Base-by-base conservation (phyloP, 225 moss, liverwort and hornwort genomes). In the Physcomitrium patens region DNA sequence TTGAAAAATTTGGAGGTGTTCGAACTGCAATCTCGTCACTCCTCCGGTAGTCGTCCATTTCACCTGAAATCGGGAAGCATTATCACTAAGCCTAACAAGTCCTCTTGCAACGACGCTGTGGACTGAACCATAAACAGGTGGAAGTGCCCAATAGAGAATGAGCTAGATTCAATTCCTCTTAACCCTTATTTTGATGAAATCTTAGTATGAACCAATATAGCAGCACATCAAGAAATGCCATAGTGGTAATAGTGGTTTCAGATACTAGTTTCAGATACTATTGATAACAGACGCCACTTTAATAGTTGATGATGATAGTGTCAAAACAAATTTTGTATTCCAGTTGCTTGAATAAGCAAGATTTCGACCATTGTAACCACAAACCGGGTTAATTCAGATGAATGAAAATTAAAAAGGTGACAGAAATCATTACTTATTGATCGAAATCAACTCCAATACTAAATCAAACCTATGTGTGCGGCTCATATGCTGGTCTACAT, bases 21-120 rank as follows among this genome's bases (percentile, higher is more conserved):
- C 76, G 81, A 47, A 86, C 87, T 43, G 78, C 72, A 16, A 84
- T 78, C 63, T 91, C 94, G 37, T 94, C 92, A 47, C 81, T 74
- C 69, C 85, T 91, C 68, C 80, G 63, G 49, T 83, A 82, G 54
- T 86, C 92, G 65, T 94, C 92, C 86, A 86, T 83, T 71, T 94
- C 90, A 49, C 89, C 94, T 94, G 84, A 59, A 70, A 31, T 54
- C 74, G 68, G 50, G 37, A 23, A 56, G 43, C 31, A 66, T 26
- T 57, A 24, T 18, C 59, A 74, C 73, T 10, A 59, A 44, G 9
- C 10, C 16, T 15, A 10, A 18, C 51, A 22, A 56, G 18, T 10
- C 11, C 20, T 17, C 11, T 3, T 17, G 8, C 9, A 2, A 8
- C 13, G 45, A 49, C 12, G 15, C 48, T 11, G 48, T 55, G 10